Evolutionary conservation across 768 basidiomycete species (phyloP).

Genomic region (Mycena leptocephala): DNA sequence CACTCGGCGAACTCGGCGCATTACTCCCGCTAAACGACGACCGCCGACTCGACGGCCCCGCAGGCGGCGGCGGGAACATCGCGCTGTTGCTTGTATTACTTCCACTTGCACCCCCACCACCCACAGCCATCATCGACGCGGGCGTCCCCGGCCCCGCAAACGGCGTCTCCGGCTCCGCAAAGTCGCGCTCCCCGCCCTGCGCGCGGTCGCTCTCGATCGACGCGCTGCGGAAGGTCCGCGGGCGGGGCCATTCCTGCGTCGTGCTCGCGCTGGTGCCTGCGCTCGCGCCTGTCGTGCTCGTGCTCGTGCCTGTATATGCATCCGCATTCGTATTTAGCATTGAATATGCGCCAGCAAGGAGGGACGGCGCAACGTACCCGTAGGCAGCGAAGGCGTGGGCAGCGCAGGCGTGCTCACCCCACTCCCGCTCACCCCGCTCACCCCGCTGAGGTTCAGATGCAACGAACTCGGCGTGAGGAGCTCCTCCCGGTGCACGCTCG

Average conservation of each 20-base stretch:
- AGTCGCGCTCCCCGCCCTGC: not conserved
- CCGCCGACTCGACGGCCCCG: conserved; percentile 71
- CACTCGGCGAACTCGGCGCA: conserved; percentile 79
- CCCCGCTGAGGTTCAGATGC: too few relatives aligned
- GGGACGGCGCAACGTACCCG: too few relatives aligned
- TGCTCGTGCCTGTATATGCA: not conserved
- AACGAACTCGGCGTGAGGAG: conserved; percentile 59
- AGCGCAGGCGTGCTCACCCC: not conserved
- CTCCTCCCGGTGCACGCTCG: conserved; percentile 6
- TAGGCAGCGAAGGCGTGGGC: too few relatives aligned
- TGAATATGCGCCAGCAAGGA: too few relatives aligned
- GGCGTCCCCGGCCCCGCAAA: conserved; percentile 30
- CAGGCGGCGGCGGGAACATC: conserved; percentile 75
- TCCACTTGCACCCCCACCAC: not conserved
- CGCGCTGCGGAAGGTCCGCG: not conserved
- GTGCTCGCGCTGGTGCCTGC: not conserved
- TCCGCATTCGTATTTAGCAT: too few relatives aligned
- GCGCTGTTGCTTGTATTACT: not conserved
- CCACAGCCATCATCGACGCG: not conserved
- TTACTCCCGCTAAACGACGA: conserved; percentile 88
- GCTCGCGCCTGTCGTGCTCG: not conserved
- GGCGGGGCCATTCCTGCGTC: too few relatives aligned
- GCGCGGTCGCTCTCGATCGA: conserved; percentile 9
- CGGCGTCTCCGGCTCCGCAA: not conserved
- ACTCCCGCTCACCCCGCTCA: conserved; percentile 45